Base-by-base conservation (phyloP, 495 filamentous ascomycete genomes). In the Neurospora tetraspora region DNA sequence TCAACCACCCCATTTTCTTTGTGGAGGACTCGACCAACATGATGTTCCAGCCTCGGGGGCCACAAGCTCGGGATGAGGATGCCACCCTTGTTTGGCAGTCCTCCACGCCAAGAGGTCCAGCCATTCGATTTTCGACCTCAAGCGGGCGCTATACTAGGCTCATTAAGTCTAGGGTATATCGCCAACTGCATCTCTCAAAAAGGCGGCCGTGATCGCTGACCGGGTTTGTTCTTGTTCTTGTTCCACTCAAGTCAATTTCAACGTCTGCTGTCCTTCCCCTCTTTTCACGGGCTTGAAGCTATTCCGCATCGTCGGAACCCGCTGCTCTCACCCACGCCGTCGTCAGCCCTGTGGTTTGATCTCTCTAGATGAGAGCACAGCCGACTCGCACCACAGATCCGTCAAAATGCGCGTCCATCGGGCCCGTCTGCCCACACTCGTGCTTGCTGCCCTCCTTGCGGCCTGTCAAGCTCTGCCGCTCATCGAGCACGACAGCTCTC, bases 1-100 rank as follows among this genome's bases (percentile, higher is more conserved):
- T 77, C 75, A 77, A 77, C 77, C 77, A 73, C 75, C 77, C 59
- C 68, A 71, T 70, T 73, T 72, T 76, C 47, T 31, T 16, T 31
- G 11, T 59, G 23, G 23, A 31, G 53, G 23, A 61, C 23, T 59
- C 20, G 47, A 59, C 47, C 20, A 59, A 59, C 47, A 31, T 59
- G 23, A 61, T 34, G 53, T 61, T 61, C 23, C 53, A 61, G 53
- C 6, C 14, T 61, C 27, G 53, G 14, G 47, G 12, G 7, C 23
- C 53, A 61, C 53, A 61, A 61, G 23, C 23, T 34, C 23, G 23
- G 53, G 53, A 61, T 61, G 53, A 6, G 53, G 53, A 61, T 61
- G 53, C 53, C 12, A 61, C 53, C 9, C 12, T 61, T 61, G 53
- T 61, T 61, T 61, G 5, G 27, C 53, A 61, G 53, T 61, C 53